Evolutionary conservation across 257 asterid species (phyloP).

Genomic region (Solanum sparsipilum): DNA sequence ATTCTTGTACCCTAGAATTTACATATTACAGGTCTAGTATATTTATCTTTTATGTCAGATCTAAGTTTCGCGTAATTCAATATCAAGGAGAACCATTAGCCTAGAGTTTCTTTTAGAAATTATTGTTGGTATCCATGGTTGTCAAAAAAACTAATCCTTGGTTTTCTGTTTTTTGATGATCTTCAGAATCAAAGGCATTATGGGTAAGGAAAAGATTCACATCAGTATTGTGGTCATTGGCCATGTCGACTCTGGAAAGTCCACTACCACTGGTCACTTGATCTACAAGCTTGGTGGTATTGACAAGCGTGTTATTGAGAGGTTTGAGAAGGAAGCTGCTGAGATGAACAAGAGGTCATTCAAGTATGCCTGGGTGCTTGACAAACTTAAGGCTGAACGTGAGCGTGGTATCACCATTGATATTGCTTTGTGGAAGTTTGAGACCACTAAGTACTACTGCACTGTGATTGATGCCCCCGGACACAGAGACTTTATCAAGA

Average conservation of each 20-base stretch:
- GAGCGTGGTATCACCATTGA: slow-evolving; percentile 87
- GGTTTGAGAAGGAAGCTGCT: slow-evolving; percentile 86
- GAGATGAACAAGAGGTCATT: slow-evolving; percentile 85
- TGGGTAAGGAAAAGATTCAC: slow-evolving; percentile 36
- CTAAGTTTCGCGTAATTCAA: background rate
- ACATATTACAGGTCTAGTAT: background rate
- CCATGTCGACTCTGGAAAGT: slow-evolving; percentile 41
- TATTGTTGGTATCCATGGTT: background rate
- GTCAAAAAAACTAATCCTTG: background rate
- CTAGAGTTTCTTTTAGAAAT: background rate
- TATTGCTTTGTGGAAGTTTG: slow-evolving; percentile 81
- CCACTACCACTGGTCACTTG: slow-evolving; percentile 44
- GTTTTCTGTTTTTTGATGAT: background rate
- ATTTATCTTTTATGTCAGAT: background rate
- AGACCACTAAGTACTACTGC: slow-evolving; percentile 83
- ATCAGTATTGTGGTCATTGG: slow-evolving; percentile 40
- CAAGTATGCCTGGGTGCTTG: slow-evolving; percentile 88
- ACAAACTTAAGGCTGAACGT: slow-evolving; percentile 87
- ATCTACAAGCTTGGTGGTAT: slow-evolving; percentile 83
- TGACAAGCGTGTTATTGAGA: slow-evolving; percentile 80
- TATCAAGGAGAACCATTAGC: background rate
- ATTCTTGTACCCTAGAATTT: background rate
- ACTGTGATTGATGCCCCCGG: slow-evolving; percentile 88
- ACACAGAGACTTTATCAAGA: slow-evolving; percentile 74
- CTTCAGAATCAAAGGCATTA: background rate